Evolutionary conservation across 352 stramenopile species (phyloP).

Genomic region (Globisporangium nodosum): DNA sequence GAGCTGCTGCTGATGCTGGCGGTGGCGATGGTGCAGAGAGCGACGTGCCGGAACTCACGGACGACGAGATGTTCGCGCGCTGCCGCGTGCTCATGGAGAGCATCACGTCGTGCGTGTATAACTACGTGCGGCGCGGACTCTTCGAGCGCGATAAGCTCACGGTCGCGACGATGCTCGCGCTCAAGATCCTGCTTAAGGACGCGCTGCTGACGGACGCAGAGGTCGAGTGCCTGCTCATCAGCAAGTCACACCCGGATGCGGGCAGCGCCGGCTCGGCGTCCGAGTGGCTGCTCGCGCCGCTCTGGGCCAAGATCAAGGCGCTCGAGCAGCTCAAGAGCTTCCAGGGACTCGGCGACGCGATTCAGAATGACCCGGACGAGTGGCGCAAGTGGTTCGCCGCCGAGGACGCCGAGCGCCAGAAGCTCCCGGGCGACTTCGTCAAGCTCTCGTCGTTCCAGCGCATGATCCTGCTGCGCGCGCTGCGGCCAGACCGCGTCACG

Average conservation of each 20-base stretch:
- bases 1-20: neutral
- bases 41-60: constrained; percentile 58
- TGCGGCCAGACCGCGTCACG: constrained; percentile 93
- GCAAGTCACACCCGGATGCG: constrained; percentile 78
- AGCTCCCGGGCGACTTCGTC: constrained; percentile 91
- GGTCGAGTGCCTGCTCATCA: constrained; percentile 91
- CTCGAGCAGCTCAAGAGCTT: constrained; percentile 91
- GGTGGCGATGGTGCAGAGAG: neutral
- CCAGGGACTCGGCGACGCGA: constrained; percentile 89
- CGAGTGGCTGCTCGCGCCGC: constrained; percentile 87
- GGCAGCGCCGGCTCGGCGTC: constrained; percentile 91
- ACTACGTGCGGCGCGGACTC: constrained; percentile 92
- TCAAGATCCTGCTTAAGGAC: constrained; percentile 93
- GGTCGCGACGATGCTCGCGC: constrained; percentile 90
- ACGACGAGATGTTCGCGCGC: constrained; percentile 86
- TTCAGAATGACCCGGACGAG: constrained; percentile 96
- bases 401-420: constrained; percentile 92
- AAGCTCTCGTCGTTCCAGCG: constrained; percentile 80
- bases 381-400: constrained; percentile 96
- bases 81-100: constrained; percentile 87
- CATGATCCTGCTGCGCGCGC: constrained; percentile 87
- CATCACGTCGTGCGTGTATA: constrained; percentile 94
- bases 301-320: constrained; percentile 93
- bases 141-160: constrained; percentile 96
- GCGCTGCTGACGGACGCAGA: constrained; percentile 76